Evolutionary conservation across 2,329 filamentous ascomycete genomes (phyloP).

Genomic region (Fusarium austroafricanum): DNA sequence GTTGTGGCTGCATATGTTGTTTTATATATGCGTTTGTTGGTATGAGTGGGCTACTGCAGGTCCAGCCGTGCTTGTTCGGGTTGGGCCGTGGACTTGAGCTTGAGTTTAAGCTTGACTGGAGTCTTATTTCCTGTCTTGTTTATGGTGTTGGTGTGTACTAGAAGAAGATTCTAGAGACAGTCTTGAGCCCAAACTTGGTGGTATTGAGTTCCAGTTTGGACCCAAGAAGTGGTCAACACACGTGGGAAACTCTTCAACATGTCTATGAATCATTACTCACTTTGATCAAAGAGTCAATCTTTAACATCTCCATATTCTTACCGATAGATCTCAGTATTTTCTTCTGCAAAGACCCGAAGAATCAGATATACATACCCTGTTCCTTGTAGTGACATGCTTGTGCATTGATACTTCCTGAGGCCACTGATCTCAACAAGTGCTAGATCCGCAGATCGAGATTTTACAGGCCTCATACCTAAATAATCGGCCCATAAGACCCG

Average conservation of each 20-base stretch:
- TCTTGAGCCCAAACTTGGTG: too few species aligned
- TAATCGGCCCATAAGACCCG: neutral
- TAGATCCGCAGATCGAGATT: neutral
- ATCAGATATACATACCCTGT: neutral
- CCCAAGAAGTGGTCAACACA: too few species aligned
- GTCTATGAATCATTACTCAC: neutral
- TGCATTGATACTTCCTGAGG: neutral
- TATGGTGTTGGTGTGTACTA: neutral
- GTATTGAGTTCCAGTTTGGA: neutral
- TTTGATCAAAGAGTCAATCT: neutral
- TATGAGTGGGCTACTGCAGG: constrained; percentile 37
- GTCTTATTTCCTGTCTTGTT: neutral
- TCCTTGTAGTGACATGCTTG: neutral
- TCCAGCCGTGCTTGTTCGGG: constrained; percentile 17
- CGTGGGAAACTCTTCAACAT: neutral
- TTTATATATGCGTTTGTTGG: constrained; percentile 2
- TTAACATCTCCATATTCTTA: neutral
- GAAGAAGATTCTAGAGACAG: neutral
- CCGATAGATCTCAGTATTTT: neutral
- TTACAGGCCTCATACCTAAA: neutral
- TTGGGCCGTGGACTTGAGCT: neutral
- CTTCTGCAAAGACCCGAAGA: neutral
- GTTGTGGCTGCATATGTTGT: constrained; percentile 10
- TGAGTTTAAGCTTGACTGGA: neutral
- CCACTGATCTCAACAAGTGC: neutral